These are phyloP conservation scores for Pseudoperonospora humuli DNA, from an alignment of 352 stramenopile species.

Conservation along the genomic window DNA sequence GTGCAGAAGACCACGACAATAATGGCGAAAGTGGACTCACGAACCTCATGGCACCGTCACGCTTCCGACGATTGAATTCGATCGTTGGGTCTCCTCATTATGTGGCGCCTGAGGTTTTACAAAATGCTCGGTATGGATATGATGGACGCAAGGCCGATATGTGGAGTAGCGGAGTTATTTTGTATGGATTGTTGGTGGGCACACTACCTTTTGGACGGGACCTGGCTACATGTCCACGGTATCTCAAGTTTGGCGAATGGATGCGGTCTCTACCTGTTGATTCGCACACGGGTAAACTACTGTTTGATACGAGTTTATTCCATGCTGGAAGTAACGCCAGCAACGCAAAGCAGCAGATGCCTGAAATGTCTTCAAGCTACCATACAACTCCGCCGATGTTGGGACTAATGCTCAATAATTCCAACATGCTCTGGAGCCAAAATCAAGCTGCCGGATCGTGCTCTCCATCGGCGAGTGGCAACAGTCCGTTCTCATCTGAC, in stretches of 20 bases:
- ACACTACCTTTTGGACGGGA: conserved; percentile 95
- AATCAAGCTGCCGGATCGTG: conserved; percentile 17
- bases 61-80: conserved; percentile 89
- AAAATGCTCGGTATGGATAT: conserved; percentile 84
- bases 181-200: conserved; percentile 89
- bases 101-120: conserved; percentile 93
- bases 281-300: conserved; percentile 51
- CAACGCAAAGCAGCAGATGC: conserved; percentile 14
- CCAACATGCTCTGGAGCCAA: conserved; percentile 30
- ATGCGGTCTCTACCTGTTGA: conserved; percentile 58
- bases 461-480: conserved; percentile 17
- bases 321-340: conserved; percentile 12
- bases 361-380: conserved; percentile 23
- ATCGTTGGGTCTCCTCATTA: conserved; percentile 96
- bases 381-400: conserved; percentile 28
- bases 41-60: conserved; percentile 28
- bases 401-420: conserved; percentile 29
- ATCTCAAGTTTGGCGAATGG: conserved; percentile 93
- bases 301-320: conserved; percentile 50
- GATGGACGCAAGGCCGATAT: conserved; percentile 90
- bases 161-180: conserved; percentile 90
- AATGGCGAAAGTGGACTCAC: conserved; percentile 13
- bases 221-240: conserved; percentile 88
- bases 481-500: conserved; percentile 18
- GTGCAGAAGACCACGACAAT: conserved; percentile 30